Evolutionary conservation across 2,329 filamentous ascomycete species (phyloP).

Genomic region (Colletotrichum liriopes): DNA sequence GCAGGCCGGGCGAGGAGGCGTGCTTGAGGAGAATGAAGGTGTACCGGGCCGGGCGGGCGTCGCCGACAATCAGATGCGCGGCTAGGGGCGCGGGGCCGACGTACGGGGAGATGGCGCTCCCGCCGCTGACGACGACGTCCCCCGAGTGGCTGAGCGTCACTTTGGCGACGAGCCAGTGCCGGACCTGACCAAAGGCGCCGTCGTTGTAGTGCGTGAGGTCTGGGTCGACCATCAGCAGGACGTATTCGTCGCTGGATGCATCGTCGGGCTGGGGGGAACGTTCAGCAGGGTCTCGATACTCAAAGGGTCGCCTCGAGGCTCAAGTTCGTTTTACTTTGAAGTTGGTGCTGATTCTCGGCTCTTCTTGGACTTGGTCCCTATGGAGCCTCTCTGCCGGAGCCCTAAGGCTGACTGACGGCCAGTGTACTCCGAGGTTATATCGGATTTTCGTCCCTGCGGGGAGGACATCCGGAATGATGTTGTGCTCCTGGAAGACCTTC

Average conservation of each 20-base stretch:
- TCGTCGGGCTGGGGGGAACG: neutral
- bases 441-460: constrained; percentile 4
- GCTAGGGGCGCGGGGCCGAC: constrained; percentile 15
- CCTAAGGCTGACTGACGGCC: constrained; percentile 12
- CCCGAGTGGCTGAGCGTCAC: constrained; percentile 3
- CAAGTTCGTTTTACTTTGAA: neutral
- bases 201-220: constrained; percentile 23
- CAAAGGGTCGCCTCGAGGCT: neutral
- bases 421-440: constrained; percentile 16
- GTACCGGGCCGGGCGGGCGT: constrained; percentile 15
- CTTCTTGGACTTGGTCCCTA: constrained; percentile 7
- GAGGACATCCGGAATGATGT: constrained; percentile 7
- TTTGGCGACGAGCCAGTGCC: constrained; percentile 21
- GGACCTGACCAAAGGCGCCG: constrained; percentile 16
- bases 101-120: constrained; percentile 14
- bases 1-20: neutral
- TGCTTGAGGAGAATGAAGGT: constrained; percentile 10
- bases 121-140: constrained; percentile 5
- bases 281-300: neutral
- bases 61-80: neutral
- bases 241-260: neutral
- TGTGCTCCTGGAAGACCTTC: constrained; percentile 5
- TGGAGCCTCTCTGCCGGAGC: constrained; percentile 16
- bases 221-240: constrained; percentile 21
- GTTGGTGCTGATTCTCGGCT: constrained; percentile 13